Conservation (phyloP, 1,139 yeast genomes). For the Candida pseudocylindracea region DNA sequence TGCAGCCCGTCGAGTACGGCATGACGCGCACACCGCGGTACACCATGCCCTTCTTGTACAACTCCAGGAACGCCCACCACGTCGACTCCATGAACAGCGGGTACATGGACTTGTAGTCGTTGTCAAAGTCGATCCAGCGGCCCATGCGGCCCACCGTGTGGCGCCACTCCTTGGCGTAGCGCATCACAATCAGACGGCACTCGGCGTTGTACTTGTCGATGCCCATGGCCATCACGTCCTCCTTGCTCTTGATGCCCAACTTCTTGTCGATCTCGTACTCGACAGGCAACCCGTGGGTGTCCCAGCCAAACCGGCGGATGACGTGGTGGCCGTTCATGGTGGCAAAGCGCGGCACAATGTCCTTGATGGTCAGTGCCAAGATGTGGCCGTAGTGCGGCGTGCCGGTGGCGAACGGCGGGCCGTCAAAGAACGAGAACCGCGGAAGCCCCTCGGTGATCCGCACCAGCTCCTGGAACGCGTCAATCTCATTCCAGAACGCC, state of each 20-base stretch:
- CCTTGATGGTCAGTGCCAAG: constrained; percentile 89
- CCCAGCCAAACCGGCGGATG: constrained; percentile 98
- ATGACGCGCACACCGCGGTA: constrained; percentile 91
- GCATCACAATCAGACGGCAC: constrained; percentile 93
- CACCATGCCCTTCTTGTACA: constrained; percentile 67
- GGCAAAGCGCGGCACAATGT: constrained; percentile 92
- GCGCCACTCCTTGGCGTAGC: constrained; percentile 91
- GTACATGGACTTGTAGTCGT: constrained; percentile 91
- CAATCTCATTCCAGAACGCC: constrained; percentile 67
- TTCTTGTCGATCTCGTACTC: constrained; percentile 98
- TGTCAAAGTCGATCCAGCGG: constrained; percentile 98
- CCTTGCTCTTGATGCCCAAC: constrained; percentile 79
- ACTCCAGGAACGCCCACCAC: constrained; percentile 96
- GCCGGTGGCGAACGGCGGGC: constrained; percentile 99
- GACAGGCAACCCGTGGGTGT: constrained; percentile 95
- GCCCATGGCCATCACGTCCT: constrained; percentile 86
- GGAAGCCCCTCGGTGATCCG: constrained; percentile 73
- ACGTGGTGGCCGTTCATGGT: constrained; percentile 94
- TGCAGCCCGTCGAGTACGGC: constrained; percentile 97
- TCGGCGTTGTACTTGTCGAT: constrained; percentile 84
- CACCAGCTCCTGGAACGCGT: constrained; percentile 78
- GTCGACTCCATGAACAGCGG: constrained; percentile 94
- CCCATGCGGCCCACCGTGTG: constrained; percentile 82
- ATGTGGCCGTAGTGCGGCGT: constrained; percentile 98
- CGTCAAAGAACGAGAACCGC: constrained; percentile 86